Evolutionary conservation across 257 asterid species (phyloP).

Genomic region (Nicotiana knightiana): DNA sequence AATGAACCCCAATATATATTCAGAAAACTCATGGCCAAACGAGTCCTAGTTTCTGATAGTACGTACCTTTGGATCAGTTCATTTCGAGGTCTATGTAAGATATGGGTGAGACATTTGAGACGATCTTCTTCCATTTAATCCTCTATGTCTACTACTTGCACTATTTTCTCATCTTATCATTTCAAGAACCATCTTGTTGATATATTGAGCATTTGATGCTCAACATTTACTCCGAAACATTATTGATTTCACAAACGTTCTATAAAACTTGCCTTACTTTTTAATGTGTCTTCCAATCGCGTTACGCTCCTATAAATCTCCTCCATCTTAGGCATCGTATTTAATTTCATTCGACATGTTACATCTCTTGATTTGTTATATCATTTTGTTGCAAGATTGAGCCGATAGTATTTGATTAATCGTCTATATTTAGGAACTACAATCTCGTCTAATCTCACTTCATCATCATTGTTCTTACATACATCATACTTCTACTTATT

Average conservation of each 20-base stretch:
- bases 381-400: background rate
- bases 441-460: background rate
- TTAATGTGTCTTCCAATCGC: background rate
- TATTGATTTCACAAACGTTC: background rate
- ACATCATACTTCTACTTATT: background rate
- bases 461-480: background rate
- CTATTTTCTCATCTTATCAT: background rate
- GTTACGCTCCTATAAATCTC: background rate
- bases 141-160: background rate
- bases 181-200: background rate
- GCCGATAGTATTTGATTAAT: background rate
- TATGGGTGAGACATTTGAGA: background rate
- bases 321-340: background rate
- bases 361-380: background rate
- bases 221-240: background rate
- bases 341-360: background rate
- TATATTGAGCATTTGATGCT: background rate
- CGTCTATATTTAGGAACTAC: background rate
- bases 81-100: background rate
- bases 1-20: no score
- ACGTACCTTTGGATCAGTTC: background rate
- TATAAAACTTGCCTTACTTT: background rate
- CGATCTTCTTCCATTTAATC: background rate
- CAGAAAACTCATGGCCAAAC: no score
- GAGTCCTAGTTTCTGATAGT: background rate